phyloP scores from a whole-genome alignment of 2,329 filamentous ascomycete genomes.

The Fusarium secorum region DNA sequence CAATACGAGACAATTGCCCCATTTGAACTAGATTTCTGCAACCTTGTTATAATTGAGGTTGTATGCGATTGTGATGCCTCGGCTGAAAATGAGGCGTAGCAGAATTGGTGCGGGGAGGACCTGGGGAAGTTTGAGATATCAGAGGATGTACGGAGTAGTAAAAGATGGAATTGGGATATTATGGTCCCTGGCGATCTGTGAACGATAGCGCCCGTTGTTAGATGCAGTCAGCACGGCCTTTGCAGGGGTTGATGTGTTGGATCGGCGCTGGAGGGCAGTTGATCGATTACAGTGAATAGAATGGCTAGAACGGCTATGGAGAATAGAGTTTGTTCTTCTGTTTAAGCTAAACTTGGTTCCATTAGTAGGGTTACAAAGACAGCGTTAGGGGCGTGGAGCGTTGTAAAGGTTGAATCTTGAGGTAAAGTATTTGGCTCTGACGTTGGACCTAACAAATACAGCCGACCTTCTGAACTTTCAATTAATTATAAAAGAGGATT shows the following conservation, averaged over 20 bases:
- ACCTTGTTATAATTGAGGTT: not conserved
- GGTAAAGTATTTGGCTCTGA: too few relatives aligned
- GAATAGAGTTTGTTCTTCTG: not conserved
- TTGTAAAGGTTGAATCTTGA: not conserved
- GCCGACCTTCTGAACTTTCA: too few relatives aligned
- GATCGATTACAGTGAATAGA: not conserved
- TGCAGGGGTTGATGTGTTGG: slow-evolving; percentile 6
- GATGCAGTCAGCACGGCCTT: slow-evolving; percentile 1
- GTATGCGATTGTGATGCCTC: slow-evolving; percentile 8
- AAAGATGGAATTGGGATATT: not conserved
- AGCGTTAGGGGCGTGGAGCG: not conserved
- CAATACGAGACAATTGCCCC: not conserved
- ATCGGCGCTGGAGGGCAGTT: not conserved
- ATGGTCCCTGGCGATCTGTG: slow-evolving; percentile 13
- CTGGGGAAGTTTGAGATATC: slow-evolving; percentile 10
- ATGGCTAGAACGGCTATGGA: not conserved
- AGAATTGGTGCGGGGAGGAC: not conserved
- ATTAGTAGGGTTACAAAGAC: not conserved
- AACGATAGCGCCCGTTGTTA: not conserved
- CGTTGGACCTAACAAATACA: too few relatives aligned
- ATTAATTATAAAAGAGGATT: accelerated
- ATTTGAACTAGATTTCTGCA: not conserved
- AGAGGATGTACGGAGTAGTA: not conserved
- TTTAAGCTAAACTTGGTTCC: not conserved
- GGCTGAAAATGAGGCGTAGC: not conserved